Conservation (phyloP, 2,329 filamentous ascomycete genomes). For the Biscogniauxia marginata region DNA sequence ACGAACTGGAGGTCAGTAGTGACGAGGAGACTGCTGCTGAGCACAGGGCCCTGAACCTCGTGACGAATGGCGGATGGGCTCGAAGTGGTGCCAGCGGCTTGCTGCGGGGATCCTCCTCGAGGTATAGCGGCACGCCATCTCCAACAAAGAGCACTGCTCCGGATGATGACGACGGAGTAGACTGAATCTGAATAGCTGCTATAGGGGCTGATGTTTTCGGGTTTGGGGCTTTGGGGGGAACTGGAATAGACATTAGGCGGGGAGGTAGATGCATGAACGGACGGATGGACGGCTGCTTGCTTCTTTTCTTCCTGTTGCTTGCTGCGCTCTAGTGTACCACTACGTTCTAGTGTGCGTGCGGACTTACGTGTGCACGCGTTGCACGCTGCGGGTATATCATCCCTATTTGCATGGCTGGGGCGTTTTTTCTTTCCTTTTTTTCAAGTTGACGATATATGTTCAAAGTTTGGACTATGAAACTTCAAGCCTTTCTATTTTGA, state of each 20-base stretch:
- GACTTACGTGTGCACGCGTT: too few species aligned
- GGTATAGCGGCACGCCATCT: conserved; percentile 7
- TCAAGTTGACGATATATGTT: too few species aligned
- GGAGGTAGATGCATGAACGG: background rate
- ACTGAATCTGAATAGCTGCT: conserved; percentile 4
- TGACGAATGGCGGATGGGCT: conserved; percentile 39
- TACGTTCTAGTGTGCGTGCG: too few species aligned
- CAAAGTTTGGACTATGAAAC: too few species aligned
- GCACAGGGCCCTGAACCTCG: conserved; percentile 43
- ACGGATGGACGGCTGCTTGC: background rate
- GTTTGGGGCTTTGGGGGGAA: background rate
- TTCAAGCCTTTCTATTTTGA: too few species aligned
- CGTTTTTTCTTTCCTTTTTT: too few species aligned
- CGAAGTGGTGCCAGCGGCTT: conserved; percentile 34
- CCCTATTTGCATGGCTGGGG: too few species aligned
- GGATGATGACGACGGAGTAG: conserved; percentile 10
- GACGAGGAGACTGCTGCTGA: conserved; percentile 37
- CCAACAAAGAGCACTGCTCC: conserved; percentile 1
- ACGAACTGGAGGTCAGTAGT: conserved; percentile 35
- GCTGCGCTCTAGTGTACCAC: too few species aligned
- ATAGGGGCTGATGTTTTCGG: too few species aligned
- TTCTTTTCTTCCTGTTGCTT: background rate
- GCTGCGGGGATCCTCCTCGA: conserved; percentile 27
- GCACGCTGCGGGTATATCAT: too few species aligned
- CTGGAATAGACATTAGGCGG: background rate